A percentile compares a stretch with the other conserved stretches of the same genome.
Evolutionary conservation across 805 yeast species (phyloP).

Genomic region (Candida sonorensis): DNA sequence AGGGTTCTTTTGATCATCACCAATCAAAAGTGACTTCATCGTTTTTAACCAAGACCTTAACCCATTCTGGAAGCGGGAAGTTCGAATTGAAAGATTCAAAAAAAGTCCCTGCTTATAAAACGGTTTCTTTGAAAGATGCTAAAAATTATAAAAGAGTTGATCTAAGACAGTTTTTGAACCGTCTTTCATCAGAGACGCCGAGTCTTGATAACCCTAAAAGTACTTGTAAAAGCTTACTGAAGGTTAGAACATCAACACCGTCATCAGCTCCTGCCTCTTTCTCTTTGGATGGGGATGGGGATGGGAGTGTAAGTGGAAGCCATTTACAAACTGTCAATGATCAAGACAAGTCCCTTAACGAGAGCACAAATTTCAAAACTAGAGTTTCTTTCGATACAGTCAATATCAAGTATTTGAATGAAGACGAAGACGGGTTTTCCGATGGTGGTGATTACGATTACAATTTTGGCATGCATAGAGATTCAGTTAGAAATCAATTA

Average conservation of each 20-base stretch:
- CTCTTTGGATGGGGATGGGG: too few species aligned
- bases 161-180: constrained; percentile 12
- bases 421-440: constrained; percentile 10
- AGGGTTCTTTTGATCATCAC: too few species aligned
- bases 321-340: too few species aligned
- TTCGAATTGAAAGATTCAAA: constrained; percentile 5
- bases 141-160: constrained; percentile 15
- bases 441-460: constrained; percentile 11
- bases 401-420: constrained; percentile 28
- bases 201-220: too few species aligned
- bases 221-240: constrained; percentile 1
- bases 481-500: constrained; percentile 7
- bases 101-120: constrained; percentile 15
- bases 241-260: neutral
- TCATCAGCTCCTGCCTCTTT: too few species aligned
- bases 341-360: too few species aligned
- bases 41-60: constrained; percentile 17
- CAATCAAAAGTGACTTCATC: too few species aligned
- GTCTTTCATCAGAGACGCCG: neutral
- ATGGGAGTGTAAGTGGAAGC: too few species aligned
- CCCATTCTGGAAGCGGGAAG: constrained; percentile 19
- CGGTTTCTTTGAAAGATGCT: constrained; percentile 14
- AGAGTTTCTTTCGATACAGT: constrained; percentile 53
- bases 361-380: constrained; percentile 11
- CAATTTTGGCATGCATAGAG: constrained; percentile 13